phyloP scores from a whole-genome alignment of 177 flowering plant species.

The Vitis hybrid region DNA sequence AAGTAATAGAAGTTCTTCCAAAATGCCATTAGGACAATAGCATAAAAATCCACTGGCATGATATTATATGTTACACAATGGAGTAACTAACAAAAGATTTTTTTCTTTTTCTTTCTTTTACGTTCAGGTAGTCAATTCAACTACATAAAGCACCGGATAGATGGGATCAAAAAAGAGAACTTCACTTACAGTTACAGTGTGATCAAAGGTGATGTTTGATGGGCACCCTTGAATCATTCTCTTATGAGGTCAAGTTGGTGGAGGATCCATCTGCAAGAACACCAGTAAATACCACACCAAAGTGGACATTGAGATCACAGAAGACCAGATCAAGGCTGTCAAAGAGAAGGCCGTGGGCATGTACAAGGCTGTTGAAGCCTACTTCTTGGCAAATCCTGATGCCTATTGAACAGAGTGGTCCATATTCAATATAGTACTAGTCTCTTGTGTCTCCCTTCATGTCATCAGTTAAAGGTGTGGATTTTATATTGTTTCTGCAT shows the following conservation, averaged over 20 bases:
- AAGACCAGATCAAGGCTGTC: slow-evolving; percentile 26
- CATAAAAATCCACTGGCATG: no score
- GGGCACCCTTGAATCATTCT: slow-evolving; percentile 21
- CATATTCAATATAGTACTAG: no score
- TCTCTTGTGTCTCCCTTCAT: no score
- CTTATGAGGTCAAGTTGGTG: slow-evolving; percentile 26
- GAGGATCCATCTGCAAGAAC: slow-evolving; percentile 33
- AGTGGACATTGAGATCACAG: slow-evolving; percentile 15
- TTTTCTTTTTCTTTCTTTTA: no score
- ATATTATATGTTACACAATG: no score
- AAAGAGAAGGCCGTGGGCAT: slow-evolving; percentile 13
- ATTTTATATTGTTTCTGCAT: no score
- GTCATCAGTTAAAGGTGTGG: no score
- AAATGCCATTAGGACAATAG: no score
- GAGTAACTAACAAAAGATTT: no score
- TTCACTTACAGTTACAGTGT: slow-evolving; percentile 11
- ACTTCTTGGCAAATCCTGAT: slow-evolving; percentile 24
- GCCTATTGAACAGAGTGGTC: not conserved
- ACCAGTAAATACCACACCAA: slow-evolving; percentile 11
- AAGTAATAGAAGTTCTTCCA: no score
- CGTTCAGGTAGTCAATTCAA: not conserved
- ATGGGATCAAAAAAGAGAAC: slow-evolving; percentile 9
- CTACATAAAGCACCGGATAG: not conserved
- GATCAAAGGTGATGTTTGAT: slow-evolving; percentile 22
- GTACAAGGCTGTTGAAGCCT: slow-evolving; percentile 21